Conservation (phyloP, 106 monocot species). For the Iris macrosiphon region DNA sequence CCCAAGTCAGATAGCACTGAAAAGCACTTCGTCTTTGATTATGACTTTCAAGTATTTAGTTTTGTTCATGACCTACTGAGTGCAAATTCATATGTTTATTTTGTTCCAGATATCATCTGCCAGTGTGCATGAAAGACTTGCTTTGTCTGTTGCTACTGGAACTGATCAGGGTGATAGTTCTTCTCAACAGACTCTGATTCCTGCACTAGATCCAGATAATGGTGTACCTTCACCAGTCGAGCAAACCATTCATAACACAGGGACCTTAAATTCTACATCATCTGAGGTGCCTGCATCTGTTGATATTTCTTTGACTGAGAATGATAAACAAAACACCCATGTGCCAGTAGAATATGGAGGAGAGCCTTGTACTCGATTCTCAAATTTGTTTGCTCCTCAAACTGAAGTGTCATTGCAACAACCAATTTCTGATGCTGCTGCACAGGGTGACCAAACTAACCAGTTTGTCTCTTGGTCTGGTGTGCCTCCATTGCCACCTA, state of each 20-base stretch:
- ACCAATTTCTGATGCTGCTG: not conserved
- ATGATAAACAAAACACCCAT: not conserved
- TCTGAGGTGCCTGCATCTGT: not conserved
- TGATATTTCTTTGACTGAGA: not conserved
- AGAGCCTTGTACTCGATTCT: not conserved
- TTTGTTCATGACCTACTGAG: no score
- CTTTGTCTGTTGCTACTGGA: slow-evolving; percentile 10
- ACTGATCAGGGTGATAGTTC: not conserved
- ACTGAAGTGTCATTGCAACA: slow-evolving; percentile 4
- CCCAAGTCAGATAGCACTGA: no score
- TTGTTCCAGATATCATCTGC: slow-evolving; percentile 2
- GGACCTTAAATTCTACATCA: not conserved
- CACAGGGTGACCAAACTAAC: not conserved
- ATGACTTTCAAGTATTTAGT: no score
- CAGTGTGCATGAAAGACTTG: slow-evolving; percentile 2
- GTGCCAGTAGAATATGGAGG: slow-evolving; percentile 4
- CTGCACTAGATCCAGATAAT: not conserved
- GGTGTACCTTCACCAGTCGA: slow-evolving; percentile 2
- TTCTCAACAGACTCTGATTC: not conserved
- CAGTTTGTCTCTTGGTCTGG: not conserved
- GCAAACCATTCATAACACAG: not conserved
- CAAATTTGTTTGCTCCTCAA: not conserved
- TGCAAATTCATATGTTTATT: not conserved
- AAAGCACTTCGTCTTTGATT: no score
- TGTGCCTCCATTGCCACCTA: not conserved